Percentiles rank a stretch among this genome's conserved stretches.
These are phyloP conservation scores for Ophiostoma himal-ulmi DNA, from an alignment of 2,329 filamentous ascomycete genomes.

Conservation along the genomic window DNA sequence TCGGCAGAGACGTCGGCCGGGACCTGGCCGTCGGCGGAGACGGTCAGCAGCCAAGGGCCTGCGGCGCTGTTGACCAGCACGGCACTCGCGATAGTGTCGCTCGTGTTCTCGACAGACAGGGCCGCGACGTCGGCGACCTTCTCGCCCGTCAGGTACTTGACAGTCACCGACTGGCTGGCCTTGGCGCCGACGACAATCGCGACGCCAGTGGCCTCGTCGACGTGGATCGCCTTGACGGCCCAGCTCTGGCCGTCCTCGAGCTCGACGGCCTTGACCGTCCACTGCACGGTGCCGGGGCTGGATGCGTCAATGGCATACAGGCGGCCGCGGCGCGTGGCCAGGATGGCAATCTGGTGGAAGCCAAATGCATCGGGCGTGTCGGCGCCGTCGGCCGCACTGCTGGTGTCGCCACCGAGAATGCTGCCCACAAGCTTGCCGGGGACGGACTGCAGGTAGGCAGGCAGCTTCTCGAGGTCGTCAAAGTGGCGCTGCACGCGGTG, in stretches of 20 bases:
- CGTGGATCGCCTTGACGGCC: conserved; percentile 62
- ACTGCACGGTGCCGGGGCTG: conserved; percentile 65
- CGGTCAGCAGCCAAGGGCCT: conserved; percentile 49
- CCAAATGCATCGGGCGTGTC: conserved; percentile 54
- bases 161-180: conserved; percentile 56
- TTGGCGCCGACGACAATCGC: conserved; percentile 52
- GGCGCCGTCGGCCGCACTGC: conserved; percentile 36
- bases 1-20: conserved; percentile 40
- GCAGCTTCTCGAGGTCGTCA: conserved; percentile 69
- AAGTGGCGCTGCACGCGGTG: conserved; percentile 80
- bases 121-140: conserved; percentile 31
- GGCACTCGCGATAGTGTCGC: conserved; percentile 40
- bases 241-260: conserved; percentile 48
- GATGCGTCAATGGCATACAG: conserved; percentile 75
- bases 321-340: conserved; percentile 73
- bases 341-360: conserved; percentile 76
- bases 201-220: conserved; percentile 50
- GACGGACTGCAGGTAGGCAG: conserved; percentile 63
- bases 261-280: conserved; percentile 62
- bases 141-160: conserved; percentile 49
- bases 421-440: conserved; percentile 63
- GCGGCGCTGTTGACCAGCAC: conserved; percentile 48
- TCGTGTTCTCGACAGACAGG: conserved; percentile 36
- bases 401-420: conserved; percentile 49
- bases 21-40: conserved; percentile 47